Percentiles rank a stretch among this genome's conserved stretches.
phyloP scores from a whole-genome alignment of 345 rosid species.

The Schrenkiella parvula region DNA sequence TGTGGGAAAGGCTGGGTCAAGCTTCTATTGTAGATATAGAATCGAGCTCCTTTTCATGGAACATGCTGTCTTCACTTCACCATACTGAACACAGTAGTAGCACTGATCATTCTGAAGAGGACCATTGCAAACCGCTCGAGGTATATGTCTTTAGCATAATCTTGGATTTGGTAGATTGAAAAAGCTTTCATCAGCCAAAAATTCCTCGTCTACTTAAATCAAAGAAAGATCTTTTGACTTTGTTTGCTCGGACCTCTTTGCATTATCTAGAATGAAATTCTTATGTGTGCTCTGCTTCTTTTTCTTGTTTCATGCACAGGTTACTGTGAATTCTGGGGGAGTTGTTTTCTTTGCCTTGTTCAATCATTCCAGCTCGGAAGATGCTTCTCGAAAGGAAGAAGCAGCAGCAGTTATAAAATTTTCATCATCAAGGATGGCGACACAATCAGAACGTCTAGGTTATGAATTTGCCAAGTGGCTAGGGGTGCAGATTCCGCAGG shows the following conservation, averaged over 20 bases:
- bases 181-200: neutral
- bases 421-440: slow-evolving; percentile 98
- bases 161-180: slow-evolving; percentile 4
- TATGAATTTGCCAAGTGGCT: slow-evolving; percentile 97
- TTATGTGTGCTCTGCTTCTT: neutral
- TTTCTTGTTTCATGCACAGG: slow-evolving; percentile 46
- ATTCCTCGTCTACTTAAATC: neutral
- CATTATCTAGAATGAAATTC: neutral
- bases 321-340: slow-evolving; percentile 96
- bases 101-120: slow-evolving; percentile 85
- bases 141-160: slow-evolving; percentile 35
- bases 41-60: slow-evolving; percentile 73
- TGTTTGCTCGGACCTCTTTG: neutral
- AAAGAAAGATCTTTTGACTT: neutral
- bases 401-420: slow-evolving; percentile 99
- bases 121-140: slow-evolving; percentile 84
- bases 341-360: slow-evolving; percentile 97
- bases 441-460: slow-evolving; percentile 98
- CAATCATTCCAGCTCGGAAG: slow-evolving; percentile 46
- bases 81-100: slow-evolving; percentile 90
- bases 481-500: slow-evolving; percentile 95
- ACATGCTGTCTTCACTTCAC: slow-evolving; percentile 90
- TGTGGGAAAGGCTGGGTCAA: slow-evolving; percentile 95
- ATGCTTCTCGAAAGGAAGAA: slow-evolving; percentile 61
- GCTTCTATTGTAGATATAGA: slow-evolving; percentile 69